Evolutionary conservation across 139 green algal species (phyloP).

Genomic region (Picochlorum sp.): DNA sequence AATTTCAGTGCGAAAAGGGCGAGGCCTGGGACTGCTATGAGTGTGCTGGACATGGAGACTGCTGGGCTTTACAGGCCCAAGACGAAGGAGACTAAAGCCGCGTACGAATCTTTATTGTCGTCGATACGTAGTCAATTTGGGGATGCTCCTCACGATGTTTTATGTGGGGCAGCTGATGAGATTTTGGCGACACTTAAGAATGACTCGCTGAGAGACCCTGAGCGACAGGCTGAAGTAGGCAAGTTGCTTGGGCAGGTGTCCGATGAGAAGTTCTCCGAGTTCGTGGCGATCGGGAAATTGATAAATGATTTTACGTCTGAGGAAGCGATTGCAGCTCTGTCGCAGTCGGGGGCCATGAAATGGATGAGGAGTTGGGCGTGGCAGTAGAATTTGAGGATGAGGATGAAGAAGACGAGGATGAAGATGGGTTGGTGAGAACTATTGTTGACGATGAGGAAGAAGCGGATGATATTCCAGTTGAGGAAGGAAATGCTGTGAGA

Average conservation of each 20-base stretch:
- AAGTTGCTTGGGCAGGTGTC: conserved; percentile 59
- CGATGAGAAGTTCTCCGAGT: conserved; percentile 74
- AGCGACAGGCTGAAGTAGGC: conserved; percentile 60
- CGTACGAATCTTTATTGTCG: conserved; percentile 87
- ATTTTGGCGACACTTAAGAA: conserved; percentile 88
- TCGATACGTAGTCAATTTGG: conserved; percentile 80
- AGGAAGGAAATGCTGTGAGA: conserved; percentile 15
- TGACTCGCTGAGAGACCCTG: conserved; percentile 59
- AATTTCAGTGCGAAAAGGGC: conserved; percentile 23
- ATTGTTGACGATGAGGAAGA: conserved; percentile 40
- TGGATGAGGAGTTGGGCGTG: conserved; percentile 91
- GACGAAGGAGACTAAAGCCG: conserved; percentile 80
- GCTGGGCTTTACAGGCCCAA: conserved; percentile 60
- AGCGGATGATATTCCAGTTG: conserved; percentile 11
- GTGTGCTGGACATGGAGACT: conserved; percentile 72
- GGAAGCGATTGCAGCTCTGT: conserved; percentile 24
- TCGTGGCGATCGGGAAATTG: conserved; percentile 81
- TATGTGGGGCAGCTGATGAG: conserved; percentile 92
- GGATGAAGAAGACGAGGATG: conserved; percentile 65
- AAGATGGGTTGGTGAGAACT: conserved; percentile 35
- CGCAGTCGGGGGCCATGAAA: conserved; percentile 12
- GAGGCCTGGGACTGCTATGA: conserved; percentile 21
- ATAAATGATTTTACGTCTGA: conserved; percentile 79
- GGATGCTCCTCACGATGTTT: conserved; percentile 83
- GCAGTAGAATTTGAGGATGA: conserved; percentile 89